Evolutionary conservation across 164 flowering plant species (phyloP), one percentile per base, ranked within the genome.

Genomic region (Chimonanthus salicifolius): DNA sequence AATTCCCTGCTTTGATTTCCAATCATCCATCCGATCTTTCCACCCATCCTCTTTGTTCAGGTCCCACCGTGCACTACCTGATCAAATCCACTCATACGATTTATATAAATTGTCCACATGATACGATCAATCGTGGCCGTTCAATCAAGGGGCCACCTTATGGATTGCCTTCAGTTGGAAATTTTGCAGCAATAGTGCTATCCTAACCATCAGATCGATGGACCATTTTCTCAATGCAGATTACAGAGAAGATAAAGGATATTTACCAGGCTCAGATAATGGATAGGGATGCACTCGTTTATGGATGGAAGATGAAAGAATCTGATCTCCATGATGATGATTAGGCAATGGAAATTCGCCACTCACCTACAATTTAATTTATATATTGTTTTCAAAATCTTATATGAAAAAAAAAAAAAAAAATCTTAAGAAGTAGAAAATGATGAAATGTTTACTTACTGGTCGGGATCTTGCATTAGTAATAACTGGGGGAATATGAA

Each of bases 21-120:
- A 92, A 5, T 95, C 98, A 72, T 93, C 98, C 93, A 87, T 92
- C 33, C 93, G 76, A 10, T 92, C 99, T 75, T 87, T 90, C 97
- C 98, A 90, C 18, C 91, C 95, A 72, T 78, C 87, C 64, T 90
- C 97, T 76, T 87, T 94, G 84, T 82, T 92, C 33, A 85, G 95
- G 78, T 92, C 98, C 97, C 95, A 89, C 82, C 90, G 85, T 63
- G 82, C 89, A 76, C 88, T 92, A 64, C 97, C 97, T 92, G 82
- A 46, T n/a, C 62, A 68, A 67, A 46, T 63, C 20, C 6, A 60
- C 16, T 11, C 46, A 45, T 33, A 33, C 16, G 6, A 71, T 21
- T 1, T 3, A 13, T 33, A 6, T 63, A 11, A 3, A 54, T 54
- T 54, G 4, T 54, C 5, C 16, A n/a, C n/a, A 54, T 54, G 15